Percentiles rank a stretch among this genome's conserved stretches.
Evolutionary conservation across 179 eudicot genomes (phyloP).

Genomic region (Camellia oleifera): DNA sequence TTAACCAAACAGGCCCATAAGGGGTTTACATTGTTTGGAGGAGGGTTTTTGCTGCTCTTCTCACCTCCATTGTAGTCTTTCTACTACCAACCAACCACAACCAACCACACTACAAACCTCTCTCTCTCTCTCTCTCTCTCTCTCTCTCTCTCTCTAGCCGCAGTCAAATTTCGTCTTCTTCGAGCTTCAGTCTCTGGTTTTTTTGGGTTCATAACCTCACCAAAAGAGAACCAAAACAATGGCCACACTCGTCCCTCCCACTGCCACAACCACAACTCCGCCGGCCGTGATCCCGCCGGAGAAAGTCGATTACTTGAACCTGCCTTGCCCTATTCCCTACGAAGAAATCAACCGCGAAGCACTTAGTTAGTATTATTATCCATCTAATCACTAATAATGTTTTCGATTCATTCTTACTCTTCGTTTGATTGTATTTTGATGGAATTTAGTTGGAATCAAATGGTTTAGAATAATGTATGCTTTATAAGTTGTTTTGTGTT

Average conservation of each 20-base stretch:
- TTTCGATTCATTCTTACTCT: background rate
- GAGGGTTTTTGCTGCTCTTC: background rate
- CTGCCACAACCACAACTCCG: conserved; percentile 23
- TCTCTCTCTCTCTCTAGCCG: background rate
- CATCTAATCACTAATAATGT: background rate
- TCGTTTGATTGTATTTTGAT: background rate
- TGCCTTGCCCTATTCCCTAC: conserved; percentile 78
- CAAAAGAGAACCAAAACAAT: conserved; percentile 10
- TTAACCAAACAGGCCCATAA: conserved; percentile 1
- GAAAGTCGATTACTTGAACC: conserved; percentile 65
- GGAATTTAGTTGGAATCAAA: background rate
- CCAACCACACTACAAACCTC: background rate
- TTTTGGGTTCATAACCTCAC: background rate
- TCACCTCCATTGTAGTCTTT: background rate
- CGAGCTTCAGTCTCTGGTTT: background rate
- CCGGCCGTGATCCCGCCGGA: conserved; percentile 33
- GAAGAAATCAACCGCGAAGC: conserved; percentile 94
- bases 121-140: background rate
- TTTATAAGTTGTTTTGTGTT: background rate
- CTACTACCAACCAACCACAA: background rate
- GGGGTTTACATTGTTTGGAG: background rate
- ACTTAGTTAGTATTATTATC: conserved; percentile 47
- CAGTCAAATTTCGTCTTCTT: background rate
- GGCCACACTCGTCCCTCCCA: conserved; percentile 37
- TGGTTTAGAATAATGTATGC: background rate